Percentiles rank a stretch among this genome's conserved stretches.
Evolutionary conservation across 2,329 filamentous ascomycete genomes (phyloP).

Genomic region (Ceratocystis albifundus): DNA sequence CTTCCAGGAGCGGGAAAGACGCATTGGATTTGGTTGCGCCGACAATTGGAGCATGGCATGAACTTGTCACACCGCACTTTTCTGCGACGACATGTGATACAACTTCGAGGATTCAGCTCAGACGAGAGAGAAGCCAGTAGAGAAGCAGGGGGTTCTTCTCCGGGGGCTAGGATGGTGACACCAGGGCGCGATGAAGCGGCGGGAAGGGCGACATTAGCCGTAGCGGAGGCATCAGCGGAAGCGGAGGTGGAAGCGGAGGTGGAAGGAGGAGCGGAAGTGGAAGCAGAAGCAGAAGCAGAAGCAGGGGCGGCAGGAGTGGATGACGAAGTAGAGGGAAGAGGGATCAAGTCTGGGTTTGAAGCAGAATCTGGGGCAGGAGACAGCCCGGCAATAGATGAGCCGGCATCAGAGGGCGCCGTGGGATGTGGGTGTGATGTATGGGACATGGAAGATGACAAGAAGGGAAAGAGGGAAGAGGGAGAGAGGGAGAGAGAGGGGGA

Average conservation of each 20-base stretch:
- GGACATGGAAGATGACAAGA: slow-evolving; percentile 10
- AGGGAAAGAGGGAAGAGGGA: slow-evolving; percentile 1
- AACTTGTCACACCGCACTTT: slow-evolving; percentile 71
- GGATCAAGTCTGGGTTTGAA: neutral
- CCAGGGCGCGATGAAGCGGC: slow-evolving; percentile 23
- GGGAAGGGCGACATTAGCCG: neutral
- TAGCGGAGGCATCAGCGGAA: neutral
- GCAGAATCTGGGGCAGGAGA: slow-evolving; percentile 7
- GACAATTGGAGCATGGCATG: slow-evolving; percentile 65
- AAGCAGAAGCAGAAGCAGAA: neutral
- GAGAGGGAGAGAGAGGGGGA: neutral
- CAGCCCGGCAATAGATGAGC: slow-evolving; percentile 4
- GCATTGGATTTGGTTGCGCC: slow-evolving; percentile 57
- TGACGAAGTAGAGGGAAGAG: neutral
- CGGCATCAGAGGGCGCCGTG: slow-evolving; percentile 13
- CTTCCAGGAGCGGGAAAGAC: slow-evolving; percentile 64
- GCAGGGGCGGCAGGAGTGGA: slow-evolving; percentile 6
- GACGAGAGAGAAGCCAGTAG: slow-evolving; percentile 23
- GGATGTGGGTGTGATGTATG: neutral
- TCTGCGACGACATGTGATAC: slow-evolving; percentile 41
- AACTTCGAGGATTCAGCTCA: slow-evolving; percentile 39
- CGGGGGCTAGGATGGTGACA: slow-evolving; percentile 23
- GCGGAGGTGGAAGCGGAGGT: neutral
- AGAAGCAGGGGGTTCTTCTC: slow-evolving; percentile 21
- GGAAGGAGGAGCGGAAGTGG: neutral